Evolutionary conservation across 2,329 filamentous ascomycete genomes (phyloP), one percentile per base, ranked within the genome.

Genomic region (Epicoccum nigrum): DNA sequence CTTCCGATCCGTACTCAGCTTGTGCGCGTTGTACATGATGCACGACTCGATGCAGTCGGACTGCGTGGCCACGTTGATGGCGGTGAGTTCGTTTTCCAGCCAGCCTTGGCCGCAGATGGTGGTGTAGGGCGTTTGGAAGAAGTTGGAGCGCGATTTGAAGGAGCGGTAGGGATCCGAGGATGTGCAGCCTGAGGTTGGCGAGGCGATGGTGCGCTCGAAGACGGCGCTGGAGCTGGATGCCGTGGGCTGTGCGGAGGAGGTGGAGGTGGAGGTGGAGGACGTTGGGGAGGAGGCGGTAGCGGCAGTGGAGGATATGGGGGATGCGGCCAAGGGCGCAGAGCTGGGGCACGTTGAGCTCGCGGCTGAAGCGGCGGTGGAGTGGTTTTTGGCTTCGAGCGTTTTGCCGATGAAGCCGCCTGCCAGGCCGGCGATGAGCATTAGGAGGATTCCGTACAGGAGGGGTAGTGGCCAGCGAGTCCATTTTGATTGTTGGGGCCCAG

Each of bases 41-140:
- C 54, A 56, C 1, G 54, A 37, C n/a, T 56, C 54, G 13, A 56
- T 42, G 32, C 54, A 56, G 25, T 56, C 49, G 8, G 43, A 46
- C 7, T 33, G 15, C 13, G 37, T 47, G 4, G 49, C 45, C 1
- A 28, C 49, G 30, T 31, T 37, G 8, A 49, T 13, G 3, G 37
- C 17, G 13, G 20, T 25, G 4, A 49, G 19, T 4, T 49, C 38
- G 3, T 31, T 13, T 6, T 42, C 16, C 2, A 28, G 19, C 45
- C 45, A 49, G n/a, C 45, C 38, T 31, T 41, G 38, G n/a, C 16
- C 23, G 45, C 45, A 49, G 23, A 49, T 7, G 1, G 32, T 43
- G n/a, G 45, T 49, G 25, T 43, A 49, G 7, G 16, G 38, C n/a
- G 38, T n/a, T 4, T 37, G 12, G 34, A 43, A 27, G 12, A 39